phyloP scores from a whole-genome alignment of 1,284 basidiomycete species.

The Wallemia ichthyophaga region DNA sequence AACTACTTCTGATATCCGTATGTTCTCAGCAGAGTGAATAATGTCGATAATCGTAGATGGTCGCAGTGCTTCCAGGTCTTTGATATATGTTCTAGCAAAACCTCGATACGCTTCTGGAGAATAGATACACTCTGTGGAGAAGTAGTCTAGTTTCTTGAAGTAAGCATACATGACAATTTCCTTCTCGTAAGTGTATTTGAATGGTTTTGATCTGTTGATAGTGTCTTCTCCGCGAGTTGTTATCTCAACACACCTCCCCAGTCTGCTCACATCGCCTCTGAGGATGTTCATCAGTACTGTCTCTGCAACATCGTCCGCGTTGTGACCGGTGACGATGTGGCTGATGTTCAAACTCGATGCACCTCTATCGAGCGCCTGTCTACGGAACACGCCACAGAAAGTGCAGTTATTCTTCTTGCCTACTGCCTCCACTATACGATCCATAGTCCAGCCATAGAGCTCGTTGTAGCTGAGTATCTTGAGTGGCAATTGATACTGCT shows the following conservation, averaged over 20 bases:
- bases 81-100: slow-evolving; percentile 73
- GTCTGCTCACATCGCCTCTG: slow-evolving; percentile 78
- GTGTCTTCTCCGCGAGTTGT: slow-evolving; percentile 79
- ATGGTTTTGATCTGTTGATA: slow-evolving; percentile 86
- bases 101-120: slow-evolving; percentile 94
- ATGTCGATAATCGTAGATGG: slow-evolving; percentile 92
- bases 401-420: slow-evolving; percentile 98
- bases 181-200: slow-evolving; percentile 98
- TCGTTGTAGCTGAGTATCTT: slow-evolving; percentile 90
- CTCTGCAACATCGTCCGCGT: slow-evolving; percentile 95
- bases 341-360: slow-evolving; percentile 67
- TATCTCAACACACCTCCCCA: slow-evolving; percentile 77
- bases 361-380: slow-evolving; percentile 84
- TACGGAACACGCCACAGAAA: slow-evolving; percentile 87
- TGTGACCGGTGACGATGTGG: slow-evolving; percentile 96
- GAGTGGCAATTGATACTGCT: slow-evolving; percentile 78
- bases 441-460: slow-evolving; percentile 99
- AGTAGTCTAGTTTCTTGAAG: slow-evolving; percentile 94
- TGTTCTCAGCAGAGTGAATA: slow-evolving; percentile 78
- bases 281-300: slow-evolving; percentile 98
- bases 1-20: slow-evolving; percentile 44
- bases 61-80: slow-evolving; percentile 74
- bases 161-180: slow-evolving; percentile 99
- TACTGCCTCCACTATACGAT: slow-evolving; percentile 68
- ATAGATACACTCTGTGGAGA: slow-evolving; percentile 97